Conservation (phyloP, 345 rosid species). For the Salix dunnii region DNA sequence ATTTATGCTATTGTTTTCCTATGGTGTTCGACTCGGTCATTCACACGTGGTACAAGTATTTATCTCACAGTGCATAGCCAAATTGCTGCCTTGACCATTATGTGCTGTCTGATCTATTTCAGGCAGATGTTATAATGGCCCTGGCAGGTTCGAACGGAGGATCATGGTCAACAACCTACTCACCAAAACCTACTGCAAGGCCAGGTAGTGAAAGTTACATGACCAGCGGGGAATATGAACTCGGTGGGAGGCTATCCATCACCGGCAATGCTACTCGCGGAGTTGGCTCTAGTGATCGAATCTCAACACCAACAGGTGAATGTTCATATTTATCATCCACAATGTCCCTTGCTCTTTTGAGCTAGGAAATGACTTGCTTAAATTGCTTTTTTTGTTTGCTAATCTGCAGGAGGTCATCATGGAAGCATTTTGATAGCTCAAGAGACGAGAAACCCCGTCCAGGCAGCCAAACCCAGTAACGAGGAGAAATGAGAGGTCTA, state of each 20-base stretch:
- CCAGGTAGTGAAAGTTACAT: conserved; percentile 28
- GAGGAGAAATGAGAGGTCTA: conserved; percentile 46
- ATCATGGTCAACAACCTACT: conserved; percentile 87
- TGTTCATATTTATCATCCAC: background rate
- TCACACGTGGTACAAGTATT: background rate
- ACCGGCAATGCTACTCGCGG: conserved; percentile 26
- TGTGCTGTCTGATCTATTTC: conserved; percentile 31
- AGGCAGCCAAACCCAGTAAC: conserved; percentile 37
- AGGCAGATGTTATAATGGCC: conserved; percentile 97
- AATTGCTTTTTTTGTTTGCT: background rate
- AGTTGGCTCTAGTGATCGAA: conserved; percentile 37
- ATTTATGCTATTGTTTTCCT: background rate
- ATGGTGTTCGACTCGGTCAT: background rate
- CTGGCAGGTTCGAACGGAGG: conserved; percentile 94
- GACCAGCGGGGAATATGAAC: conserved; percentile 26
- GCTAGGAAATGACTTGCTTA: background rate
- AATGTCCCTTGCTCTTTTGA: background rate
- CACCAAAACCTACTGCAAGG: conserved; percentile 47
- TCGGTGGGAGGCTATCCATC: conserved; percentile 36
- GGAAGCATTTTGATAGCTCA: conserved; percentile 30
- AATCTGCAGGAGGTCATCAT: conserved; percentile 43
- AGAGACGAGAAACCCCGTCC: conserved; percentile 45
- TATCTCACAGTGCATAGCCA: background rate
- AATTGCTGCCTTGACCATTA: conserved; percentile 7
- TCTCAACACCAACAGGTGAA: conserved; percentile 49